Evolutionary conservation across 306 rosid species (phyloP).

Genomic region (Cucurbita ficifolia): DNA sequence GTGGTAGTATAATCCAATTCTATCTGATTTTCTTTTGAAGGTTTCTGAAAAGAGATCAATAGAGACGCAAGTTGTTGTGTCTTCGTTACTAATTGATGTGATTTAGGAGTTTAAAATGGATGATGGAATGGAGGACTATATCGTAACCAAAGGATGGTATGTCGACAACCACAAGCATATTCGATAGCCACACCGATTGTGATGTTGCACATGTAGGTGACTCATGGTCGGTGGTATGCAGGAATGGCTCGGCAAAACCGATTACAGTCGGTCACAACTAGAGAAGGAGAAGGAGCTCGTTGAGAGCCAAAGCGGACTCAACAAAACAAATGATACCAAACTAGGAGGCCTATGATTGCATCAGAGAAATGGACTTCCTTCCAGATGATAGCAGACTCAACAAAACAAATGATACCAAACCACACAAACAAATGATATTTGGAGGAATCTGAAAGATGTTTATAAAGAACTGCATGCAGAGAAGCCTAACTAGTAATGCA

Average conservation of each 20-base stretch:
- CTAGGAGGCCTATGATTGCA: conserved; percentile 42
- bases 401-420: not conserved
- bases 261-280: conserved; percentile 39
- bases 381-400: not conserved
- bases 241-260: conserved; percentile 23
- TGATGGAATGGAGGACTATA: conserved; percentile 50
- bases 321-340: conserved; percentile 69
- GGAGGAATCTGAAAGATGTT: not conserved
- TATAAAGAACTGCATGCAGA: not conserved
- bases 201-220: conserved; percentile 52
- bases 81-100: no score
- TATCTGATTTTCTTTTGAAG: not conserved
- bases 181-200: conserved; percentile 45
- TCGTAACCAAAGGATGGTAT: conserved; percentile 29
- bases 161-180: conserved; percentile 23
- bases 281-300: conserved; percentile 34
- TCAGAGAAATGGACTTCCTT: conserved; percentile 10
- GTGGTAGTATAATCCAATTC: no score
- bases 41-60: not conserved
- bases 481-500: not conserved
- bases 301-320: conserved; percentile 46
- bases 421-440: not conserved
- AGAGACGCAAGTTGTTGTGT: no score
- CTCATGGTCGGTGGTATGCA: conserved; percentile 37
- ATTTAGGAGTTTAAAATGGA: conserved; percentile 4